A percentile compares a stretch with the other conserved stretches of the same genome.
These are phyloP conservation scores for Nakaseomyces delphensis DNA, from an alignment of 1,139 yeast species.

Conservation along the genomic window DNA sequence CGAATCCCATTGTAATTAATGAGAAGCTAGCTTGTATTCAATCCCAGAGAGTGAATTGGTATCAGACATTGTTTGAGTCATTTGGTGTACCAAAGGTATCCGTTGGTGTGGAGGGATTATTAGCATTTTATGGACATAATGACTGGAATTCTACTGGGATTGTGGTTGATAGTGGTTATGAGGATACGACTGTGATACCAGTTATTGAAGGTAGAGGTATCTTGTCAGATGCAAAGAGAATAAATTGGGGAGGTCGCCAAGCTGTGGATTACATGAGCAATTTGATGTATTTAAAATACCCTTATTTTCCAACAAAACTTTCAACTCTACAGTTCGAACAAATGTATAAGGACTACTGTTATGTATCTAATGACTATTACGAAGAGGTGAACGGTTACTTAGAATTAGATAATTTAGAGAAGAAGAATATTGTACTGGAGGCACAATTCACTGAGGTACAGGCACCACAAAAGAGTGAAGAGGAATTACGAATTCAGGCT, in stretches of 20 bases:
- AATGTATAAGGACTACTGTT: constrained; percentile 69
- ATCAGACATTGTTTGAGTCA: constrained; percentile 75
- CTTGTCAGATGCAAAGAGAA: constrained; percentile 61
- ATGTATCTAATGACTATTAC: constrained; percentile 60
- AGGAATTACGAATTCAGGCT: constrained; percentile 67
- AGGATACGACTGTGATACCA: constrained; percentile 76
- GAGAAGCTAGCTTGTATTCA: constrained; percentile 67
- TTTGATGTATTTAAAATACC: constrained; percentile 73
- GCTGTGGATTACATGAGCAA: constrained; percentile 56
- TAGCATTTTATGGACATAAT: constrained; percentile 54
- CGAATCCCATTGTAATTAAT: constrained; percentile 75
- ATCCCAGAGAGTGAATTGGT: constrained; percentile 63
- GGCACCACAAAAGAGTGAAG: constrained; percentile 70
- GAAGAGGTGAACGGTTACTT: constrained; percentile 52
- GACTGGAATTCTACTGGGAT: constrained; percentile 46
- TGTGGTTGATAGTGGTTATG: constrained; percentile 75
- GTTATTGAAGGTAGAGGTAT: constrained; percentile 60
- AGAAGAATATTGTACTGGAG: constrained; percentile 67
- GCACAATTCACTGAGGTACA: constrained; percentile 64
- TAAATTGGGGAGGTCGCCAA: constrained; percentile 88
- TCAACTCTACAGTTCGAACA: constrained; percentile 54
- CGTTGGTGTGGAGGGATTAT: constrained; percentile 75
- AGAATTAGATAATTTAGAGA: constrained; percentile 54
- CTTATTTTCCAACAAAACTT: constrained; percentile 76
- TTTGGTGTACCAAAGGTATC: constrained; percentile 64